Base-by-base conservation (phyloP, 2,329 filamentous ascomycete genomes). In the Biscogniauxia sp. region DNA sequence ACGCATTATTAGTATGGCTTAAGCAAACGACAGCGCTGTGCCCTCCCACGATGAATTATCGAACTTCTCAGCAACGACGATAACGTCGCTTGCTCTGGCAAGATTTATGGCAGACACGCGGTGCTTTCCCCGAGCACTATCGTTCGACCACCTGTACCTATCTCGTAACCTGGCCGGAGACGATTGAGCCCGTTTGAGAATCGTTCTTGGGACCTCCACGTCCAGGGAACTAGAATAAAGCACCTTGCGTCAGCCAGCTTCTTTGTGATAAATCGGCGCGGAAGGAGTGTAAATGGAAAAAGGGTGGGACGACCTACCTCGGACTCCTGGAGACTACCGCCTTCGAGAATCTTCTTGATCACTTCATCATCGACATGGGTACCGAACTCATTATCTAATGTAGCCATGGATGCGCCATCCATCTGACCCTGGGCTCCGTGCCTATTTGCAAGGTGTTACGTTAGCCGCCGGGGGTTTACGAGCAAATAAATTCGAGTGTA, bases 381-480 rank as follows among this genome's bases (percentile, higher is more conserved):
- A 68, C 91, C 92, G 69, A 99, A 99, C 79, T 98, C 93, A 68
- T 88, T 89, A 72, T 95, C 88, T 4, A 99, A 82, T 53, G 82
- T 82, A 51, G 81, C 78, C 67, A 96, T 91, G 68, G 91, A 90
- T 8, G 93, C 93, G 9, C 80, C 78, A 72, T 97, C 90, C 51
- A 90, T 80, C 61, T 88, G 84, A 59, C 94, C 94, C 75, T 97
- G 92, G 52, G 85, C 86, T 66, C 94, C 94, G 75, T 97, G 93
- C 77, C 93, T 96, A 61, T 62, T 60, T 58, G 51, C 15, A 37
- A 69, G 65, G 57, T 51, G 41, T 55, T 63, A 56, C 55, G 53
- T 71, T 66, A 72, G 64, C 58, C 51, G 55, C 60, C 19, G 28
- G 37, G 37, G 23, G 2, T 23, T 23, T 32, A 23, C 28, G n/a